phyloP scores from a whole-genome alignment of 352 stramenopile genomes.

The Phytophthora fragariae region DNA sequence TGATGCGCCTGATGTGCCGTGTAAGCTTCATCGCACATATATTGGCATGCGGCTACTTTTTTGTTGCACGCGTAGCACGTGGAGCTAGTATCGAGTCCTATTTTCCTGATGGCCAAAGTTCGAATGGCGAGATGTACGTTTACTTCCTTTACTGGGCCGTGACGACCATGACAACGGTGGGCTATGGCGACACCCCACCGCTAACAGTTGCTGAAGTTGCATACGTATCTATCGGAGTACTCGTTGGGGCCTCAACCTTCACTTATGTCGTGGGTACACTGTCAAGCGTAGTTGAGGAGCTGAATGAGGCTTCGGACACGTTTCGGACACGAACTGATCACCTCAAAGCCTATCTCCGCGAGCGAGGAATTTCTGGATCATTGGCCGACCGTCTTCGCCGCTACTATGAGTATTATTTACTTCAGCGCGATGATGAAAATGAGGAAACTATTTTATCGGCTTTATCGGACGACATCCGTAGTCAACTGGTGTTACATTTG shows the following conservation, averaged over 20 bases:
- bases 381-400: slow-evolving; percentile 61
- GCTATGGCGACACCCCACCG: slow-evolving; percentile 76
- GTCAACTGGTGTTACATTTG: slow-evolving; percentile 77
- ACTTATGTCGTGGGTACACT: slow-evolving; percentile 86
- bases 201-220: slow-evolving; percentile 64
- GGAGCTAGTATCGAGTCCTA: slow-evolving; percentile 24
- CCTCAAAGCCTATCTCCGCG: slow-evolving; percentile 81
- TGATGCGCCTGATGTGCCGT: slow-evolving; percentile 66
- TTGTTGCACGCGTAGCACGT: slow-evolving; percentile 51
- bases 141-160: slow-evolving; percentile 81
- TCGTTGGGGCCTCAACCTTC: slow-evolving; percentile 73
- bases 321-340: slow-evolving; percentile 73
- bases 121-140: slow-evolving; percentile 66
- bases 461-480: slow-evolving; percentile 79
- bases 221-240: slow-evolving; percentile 60
- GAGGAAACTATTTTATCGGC: slow-evolving; percentile 74
- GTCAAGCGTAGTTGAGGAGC: slow-evolving; percentile 74
- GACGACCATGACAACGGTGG: slow-evolving; percentile 84
- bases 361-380: slow-evolving; percentile 64
- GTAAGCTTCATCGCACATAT: slow-evolving; percentile 73
- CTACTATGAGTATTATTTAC: slow-evolving; percentile 87
- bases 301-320: slow-evolving; percentile 61
- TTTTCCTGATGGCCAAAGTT: slow-evolving; percentile 26
- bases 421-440: slow-evolving; percentile 76
- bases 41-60: slow-evolving; percentile 72